Conservation (phyloP, 2,329 filamentous ascomycete genomes). For the Fonsecaea multimorphosa region DNA sequence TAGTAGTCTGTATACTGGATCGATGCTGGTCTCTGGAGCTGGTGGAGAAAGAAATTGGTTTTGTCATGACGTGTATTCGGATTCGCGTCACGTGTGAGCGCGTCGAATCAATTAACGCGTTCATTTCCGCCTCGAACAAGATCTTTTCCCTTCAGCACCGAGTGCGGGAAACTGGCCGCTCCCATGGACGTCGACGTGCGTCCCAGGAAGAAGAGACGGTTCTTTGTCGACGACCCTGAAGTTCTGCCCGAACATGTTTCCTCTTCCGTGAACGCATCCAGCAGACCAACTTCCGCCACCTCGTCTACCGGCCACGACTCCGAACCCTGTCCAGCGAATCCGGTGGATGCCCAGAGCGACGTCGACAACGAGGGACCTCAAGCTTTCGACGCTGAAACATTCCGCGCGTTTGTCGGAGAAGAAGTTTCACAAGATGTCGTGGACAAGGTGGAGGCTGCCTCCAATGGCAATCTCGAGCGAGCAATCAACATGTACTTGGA, state of each 20-base stretch:
- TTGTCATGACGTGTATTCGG: neutral
- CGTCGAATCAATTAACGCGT: slow-evolving; percentile 9
- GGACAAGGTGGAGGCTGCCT: slow-evolving; percentile 55
- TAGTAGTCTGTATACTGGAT: neutral
- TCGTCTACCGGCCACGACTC: slow-evolving; percentile 24
- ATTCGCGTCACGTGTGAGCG: slow-evolving; percentile 25
- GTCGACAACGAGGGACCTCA: slow-evolving; percentile 14
- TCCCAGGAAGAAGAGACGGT: slow-evolving; percentile 67
- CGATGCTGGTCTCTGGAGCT: neutral
- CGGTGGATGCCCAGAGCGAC: slow-evolving; percentile 23
- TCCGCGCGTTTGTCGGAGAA: slow-evolving; percentile 65
- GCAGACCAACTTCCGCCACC: slow-evolving; percentile 40
- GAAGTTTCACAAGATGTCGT: slow-evolving; percentile 54
- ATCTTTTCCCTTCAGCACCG: neutral
- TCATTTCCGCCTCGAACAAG: neutral
- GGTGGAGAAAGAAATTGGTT: slow-evolving; percentile 7
- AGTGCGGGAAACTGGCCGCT: neutral
- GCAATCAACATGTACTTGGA: slow-evolving; percentile 71
- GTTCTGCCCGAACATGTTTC: slow-evolving; percentile 39
- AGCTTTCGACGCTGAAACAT: slow-evolving; percentile 62
- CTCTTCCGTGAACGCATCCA: slow-evolving; percentile 42
- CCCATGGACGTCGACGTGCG: slow-evolving; percentile 55
- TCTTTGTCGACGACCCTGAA: slow-evolving; percentile 62
- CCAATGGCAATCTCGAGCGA: slow-evolving; percentile 62
- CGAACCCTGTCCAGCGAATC: slow-evolving; percentile 29